phyloP scores from a whole-genome alignment of 2,329 filamentous ascomycete genomes.

The Penicillium polonicum region DNA sequence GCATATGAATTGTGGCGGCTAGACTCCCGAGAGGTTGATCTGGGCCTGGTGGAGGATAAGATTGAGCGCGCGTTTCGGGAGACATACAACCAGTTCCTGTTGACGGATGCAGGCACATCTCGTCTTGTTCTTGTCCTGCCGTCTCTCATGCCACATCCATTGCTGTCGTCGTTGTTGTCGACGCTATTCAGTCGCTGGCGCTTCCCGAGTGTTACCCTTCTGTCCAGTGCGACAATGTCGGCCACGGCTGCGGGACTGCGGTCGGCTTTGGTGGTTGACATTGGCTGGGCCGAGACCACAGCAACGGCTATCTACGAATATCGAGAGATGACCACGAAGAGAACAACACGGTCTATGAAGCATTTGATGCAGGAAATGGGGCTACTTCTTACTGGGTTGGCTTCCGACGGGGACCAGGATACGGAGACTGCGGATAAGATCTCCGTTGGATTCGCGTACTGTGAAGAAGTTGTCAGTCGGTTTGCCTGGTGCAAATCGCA shows the following conservation, averaged over 20 bases:
- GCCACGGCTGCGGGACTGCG: conserved; percentile 78
- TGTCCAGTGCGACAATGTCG: conserved; percentile 73
- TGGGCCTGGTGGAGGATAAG: conserved; percentile 81
- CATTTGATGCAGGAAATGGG: conserved; percentile 68
- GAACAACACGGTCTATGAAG: conserved; percentile 73
- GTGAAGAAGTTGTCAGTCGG: conserved; percentile 73
- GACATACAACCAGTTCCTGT: conserved; percentile 73
- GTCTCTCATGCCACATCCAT: conserved; percentile 70
- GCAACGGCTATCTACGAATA: conserved; percentile 89
- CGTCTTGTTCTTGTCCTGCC: conserved; percentile 74
- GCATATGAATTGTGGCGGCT: conserved; percentile 71
- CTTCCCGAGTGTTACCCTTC: conserved; percentile 73
- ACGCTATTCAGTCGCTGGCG: conserved; percentile 80
- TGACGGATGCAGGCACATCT: conserved; percentile 63
- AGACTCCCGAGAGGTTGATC: conserved; percentile 69
- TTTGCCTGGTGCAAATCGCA: conserved; percentile 70
- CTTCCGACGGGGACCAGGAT: conserved; percentile 26
- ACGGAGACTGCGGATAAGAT: conserved; percentile 38
- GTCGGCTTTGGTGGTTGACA: conserved; percentile 81
- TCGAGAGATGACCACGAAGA: conserved; percentile 69
- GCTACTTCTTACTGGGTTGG: conserved; percentile 30
- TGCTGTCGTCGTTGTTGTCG: conserved; percentile 73
- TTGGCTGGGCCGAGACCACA: conserved; percentile 89
- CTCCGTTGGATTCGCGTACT: conserved; percentile 69
- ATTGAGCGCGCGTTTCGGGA: conserved; percentile 80